Evolutionary conservation across 805 yeast genomes (phyloP).

Genomic region (Yarrowia yakushimensis): DNA sequence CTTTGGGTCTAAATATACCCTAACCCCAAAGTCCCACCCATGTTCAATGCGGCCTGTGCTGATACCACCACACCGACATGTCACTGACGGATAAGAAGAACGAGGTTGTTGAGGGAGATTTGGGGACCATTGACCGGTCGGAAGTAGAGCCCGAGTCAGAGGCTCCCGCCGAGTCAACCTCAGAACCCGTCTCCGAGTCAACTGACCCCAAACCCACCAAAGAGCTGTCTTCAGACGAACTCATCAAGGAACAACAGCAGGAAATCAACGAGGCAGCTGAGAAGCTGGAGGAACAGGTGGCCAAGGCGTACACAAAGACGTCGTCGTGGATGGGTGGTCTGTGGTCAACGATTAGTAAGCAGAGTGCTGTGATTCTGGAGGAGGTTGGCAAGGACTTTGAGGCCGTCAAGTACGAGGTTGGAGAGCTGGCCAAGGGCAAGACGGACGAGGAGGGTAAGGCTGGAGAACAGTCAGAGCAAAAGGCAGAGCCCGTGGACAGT

Average conservation of each 20-base stretch:
- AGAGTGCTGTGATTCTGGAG: conserved; percentile 33
- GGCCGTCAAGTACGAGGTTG: conserved; percentile 29
- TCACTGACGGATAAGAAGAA: background rate
- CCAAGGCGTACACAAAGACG: conserved; percentile 30
- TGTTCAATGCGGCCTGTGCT: background rate
- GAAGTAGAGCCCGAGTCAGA: background rate
- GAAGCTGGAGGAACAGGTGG: conserved; percentile 32
- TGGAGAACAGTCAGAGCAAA: background rate
- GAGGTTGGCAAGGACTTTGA: conserved; percentile 34
- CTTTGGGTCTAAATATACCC: too few relatives aligned
- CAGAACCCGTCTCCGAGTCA: background rate
- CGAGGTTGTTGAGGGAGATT: background rate
- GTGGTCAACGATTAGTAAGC: conserved; percentile 36
- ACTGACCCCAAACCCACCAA: background rate
- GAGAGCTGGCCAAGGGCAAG: conserved; percentile 27
- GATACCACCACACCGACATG: background rate
- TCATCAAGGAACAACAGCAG: background rate
- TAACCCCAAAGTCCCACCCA: background rate
- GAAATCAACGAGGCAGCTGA: conserved; percentile 34
- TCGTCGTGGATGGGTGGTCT: conserved; percentile 31
- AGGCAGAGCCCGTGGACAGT: background rate
- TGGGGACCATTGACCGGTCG: background rate
- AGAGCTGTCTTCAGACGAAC: background rate
- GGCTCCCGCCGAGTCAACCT: background rate
- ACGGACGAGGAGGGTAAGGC: conserved; percentile 20